These are phyloP conservation scores for Neocallimastix lanati DNA, from an alignment of 192 early-diverging fungal genomes.

Conservation along the genomic window DNA sequence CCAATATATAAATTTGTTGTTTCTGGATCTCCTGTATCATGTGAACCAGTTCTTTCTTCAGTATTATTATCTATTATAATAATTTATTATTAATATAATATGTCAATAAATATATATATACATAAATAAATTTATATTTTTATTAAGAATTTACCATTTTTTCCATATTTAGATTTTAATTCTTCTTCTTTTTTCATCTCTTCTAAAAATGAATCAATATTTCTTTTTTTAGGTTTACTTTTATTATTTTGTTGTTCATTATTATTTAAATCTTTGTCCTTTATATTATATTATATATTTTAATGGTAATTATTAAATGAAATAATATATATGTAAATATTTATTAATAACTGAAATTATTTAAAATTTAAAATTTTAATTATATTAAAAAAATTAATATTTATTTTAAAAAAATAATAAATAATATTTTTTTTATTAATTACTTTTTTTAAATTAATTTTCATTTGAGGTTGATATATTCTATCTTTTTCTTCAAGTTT, in stretches of 20 bases:
- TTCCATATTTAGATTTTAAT: constrained; percentile 12
- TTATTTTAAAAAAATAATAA: constrained; percentile 1
- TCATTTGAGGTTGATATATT: background rate
- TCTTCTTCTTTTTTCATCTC: constrained; percentile 48
- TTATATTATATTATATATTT: background rate
- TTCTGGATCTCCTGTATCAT: constrained; percentile 48
- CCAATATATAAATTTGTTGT: constrained; percentile 77
- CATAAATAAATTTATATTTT: too few species aligned
- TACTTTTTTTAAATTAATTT: constrained; percentile 7
- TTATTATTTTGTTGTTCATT: constrained; percentile 14
- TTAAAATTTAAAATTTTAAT: background rate
- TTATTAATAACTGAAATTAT: background rate
- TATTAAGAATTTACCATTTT: background rate
- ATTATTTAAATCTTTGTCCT: background rate
- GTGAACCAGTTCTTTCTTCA: constrained; percentile 26
- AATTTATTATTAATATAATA: too few species aligned
- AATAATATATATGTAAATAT: too few species aligned
- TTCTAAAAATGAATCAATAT: constrained; percentile 66
- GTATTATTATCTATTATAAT: constrained; percentile 4
- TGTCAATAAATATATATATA: too few species aligned
- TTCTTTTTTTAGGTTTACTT: constrained; percentile 43
- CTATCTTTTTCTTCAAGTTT: background rate
- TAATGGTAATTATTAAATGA: too few species aligned
- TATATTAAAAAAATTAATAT: background rate
- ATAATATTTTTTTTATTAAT: constrained; percentile 11